These are phyloP conservation scores for Spathaspora sp. DNA, from an alignment of 805 yeast species.

Conservation along the genomic window DNA sequence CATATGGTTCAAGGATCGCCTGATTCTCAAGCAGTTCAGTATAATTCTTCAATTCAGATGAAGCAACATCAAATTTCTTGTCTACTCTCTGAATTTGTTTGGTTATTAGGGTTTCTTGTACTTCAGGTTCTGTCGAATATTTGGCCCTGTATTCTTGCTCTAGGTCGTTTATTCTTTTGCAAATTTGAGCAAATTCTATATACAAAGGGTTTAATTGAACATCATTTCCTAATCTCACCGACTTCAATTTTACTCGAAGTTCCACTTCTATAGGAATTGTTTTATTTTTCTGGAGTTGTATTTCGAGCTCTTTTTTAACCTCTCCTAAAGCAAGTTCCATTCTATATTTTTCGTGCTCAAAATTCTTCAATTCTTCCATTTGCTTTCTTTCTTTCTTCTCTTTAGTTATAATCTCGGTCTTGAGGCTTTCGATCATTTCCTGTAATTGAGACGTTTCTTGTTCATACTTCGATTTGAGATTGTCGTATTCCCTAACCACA, in stretches of 20 bases:
- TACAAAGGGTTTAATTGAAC: background rate
- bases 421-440: conserved; percentile 1
- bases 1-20: conserved; percentile 1
- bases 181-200: conserved; percentile 5
- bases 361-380: conserved; percentile 1
- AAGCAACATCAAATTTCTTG: conserved; percentile 1
- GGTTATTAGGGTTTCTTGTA: background rate
- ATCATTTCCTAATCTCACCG: conserved; percentile 1
- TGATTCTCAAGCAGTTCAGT: conserved; percentile 1
- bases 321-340: conserved; percentile 5
- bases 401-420: background rate
- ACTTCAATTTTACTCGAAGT: conserved; percentile 6
- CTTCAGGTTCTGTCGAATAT: background rate
- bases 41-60: background rate
- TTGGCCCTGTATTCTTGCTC: background rate
- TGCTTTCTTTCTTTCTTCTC: conserved; percentile 4
- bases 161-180: background rate
- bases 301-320: conserved; percentile 8
- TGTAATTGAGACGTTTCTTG: conserved; percentile 5
- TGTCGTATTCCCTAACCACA: background rate
- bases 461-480: background rate
- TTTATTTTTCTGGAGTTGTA: conserved; percentile 2
- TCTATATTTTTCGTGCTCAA: conserved; percentile 6
- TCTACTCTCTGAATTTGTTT: conserved; percentile 4
- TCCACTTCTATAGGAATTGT: conserved; percentile 5